These are phyloP conservation scores for Tetracladium marchalianum DNA, from an alignment of 495 filamentous ascomycete genomes.

Conservation along the genomic window DNA sequence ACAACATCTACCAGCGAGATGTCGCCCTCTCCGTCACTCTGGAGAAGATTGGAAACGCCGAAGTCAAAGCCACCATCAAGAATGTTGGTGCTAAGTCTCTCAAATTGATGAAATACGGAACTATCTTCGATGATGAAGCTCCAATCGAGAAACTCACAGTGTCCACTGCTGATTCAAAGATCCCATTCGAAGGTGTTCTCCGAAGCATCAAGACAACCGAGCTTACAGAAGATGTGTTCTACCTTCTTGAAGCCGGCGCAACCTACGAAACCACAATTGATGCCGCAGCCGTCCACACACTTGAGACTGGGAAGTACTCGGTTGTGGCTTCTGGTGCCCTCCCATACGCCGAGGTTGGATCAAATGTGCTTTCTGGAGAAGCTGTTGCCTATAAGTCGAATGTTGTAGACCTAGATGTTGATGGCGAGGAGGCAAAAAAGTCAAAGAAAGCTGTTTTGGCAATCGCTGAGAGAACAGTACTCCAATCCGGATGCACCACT, in stretches of 20 bases:
- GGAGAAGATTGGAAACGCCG: slow-evolving; percentile 39
- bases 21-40: slow-evolving; percentile 42
- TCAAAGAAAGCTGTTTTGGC: slow-evolving; percentile 28
- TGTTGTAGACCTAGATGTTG: slow-evolving; percentile 35
- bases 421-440: slow-evolving; percentile 38
- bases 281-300: slow-evolving; percentile 45
- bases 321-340: slow-evolving; percentile 37
- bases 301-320: slow-evolving; percentile 37
- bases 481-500: slow-evolving; percentile 40
- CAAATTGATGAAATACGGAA: slow-evolving; percentile 52
- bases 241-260: slow-evolving; percentile 44
- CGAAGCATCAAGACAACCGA: slow-evolving; percentile 33
- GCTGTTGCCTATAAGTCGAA: slow-evolving; percentile 36
- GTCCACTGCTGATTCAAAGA: slow-evolving; percentile 30
- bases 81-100: slow-evolving; percentile 46
- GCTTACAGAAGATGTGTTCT: slow-evolving; percentile 42
- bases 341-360: slow-evolving; percentile 38
- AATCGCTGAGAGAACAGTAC: slow-evolving; percentile 38
- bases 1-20: slow-evolving; percentile 26
- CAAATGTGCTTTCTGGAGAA: slow-evolving; percentile 32
- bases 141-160: slow-evolving; percentile 53
- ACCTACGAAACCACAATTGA: slow-evolving; percentile 47
- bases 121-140: slow-evolving; percentile 41
- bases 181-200: slow-evolving; percentile 49
- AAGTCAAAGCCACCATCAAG: slow-evolving; percentile 47